Evolutionary conservation across 2,329 filamentous ascomycete species (phyloP).

Genomic region (Sarocladium brachiariae): DNA sequence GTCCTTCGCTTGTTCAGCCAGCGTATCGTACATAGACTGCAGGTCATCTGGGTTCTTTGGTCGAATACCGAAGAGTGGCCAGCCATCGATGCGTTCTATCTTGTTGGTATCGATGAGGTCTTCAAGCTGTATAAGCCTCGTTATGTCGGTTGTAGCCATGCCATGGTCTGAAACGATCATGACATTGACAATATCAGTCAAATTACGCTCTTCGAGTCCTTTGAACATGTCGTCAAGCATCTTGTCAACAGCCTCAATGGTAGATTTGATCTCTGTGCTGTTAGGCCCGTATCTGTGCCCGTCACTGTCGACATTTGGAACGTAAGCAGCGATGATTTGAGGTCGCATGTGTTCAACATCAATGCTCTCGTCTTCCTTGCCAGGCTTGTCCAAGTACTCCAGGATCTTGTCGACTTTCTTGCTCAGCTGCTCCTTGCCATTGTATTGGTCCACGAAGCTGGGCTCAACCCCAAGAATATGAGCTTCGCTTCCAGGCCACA

Average conservation of each 20-base stretch:
- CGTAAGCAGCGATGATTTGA: slow-evolving; percentile 89
- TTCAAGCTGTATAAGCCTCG: slow-evolving; percentile 80
- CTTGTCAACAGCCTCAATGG: slow-evolving; percentile 70
- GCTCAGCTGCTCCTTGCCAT: slow-evolving; percentile 65
- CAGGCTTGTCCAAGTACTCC: slow-evolving; percentile 77
- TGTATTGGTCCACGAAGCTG: slow-evolving; percentile 77
- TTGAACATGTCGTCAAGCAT: slow-evolving; percentile 74
- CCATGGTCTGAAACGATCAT: slow-evolving; percentile 97
- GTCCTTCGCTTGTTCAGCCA: slow-evolving; percentile 47
- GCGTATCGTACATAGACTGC: slow-evolving; percentile 56
- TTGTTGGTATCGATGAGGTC: slow-evolving; percentile 73
- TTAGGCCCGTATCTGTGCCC: slow-evolving; percentile 90
- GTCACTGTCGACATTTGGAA: slow-evolving; percentile 82
- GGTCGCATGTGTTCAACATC: slow-evolving; percentile 56
- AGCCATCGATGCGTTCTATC: slow-evolving; percentile 83
- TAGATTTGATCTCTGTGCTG: slow-evolving; percentile 78
- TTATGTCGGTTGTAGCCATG: slow-evolving; percentile 86
- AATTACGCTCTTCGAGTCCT: slow-evolving; percentile 72
- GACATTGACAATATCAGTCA: slow-evolving; percentile 86
- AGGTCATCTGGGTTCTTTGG: slow-evolving; percentile 66
- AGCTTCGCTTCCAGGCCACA: slow-evolving; percentile 97
- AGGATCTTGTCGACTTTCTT: slow-evolving; percentile 74
- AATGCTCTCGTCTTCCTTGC: slow-evolving; percentile 51
- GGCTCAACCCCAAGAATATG: slow-evolving; percentile 70
- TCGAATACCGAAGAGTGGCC: slow-evolving; percentile 85